phyloP scores from a whole-genome alignment of 2,329 filamentous ascomycete genomes.

The Xylariaceae sp. region DNA sequence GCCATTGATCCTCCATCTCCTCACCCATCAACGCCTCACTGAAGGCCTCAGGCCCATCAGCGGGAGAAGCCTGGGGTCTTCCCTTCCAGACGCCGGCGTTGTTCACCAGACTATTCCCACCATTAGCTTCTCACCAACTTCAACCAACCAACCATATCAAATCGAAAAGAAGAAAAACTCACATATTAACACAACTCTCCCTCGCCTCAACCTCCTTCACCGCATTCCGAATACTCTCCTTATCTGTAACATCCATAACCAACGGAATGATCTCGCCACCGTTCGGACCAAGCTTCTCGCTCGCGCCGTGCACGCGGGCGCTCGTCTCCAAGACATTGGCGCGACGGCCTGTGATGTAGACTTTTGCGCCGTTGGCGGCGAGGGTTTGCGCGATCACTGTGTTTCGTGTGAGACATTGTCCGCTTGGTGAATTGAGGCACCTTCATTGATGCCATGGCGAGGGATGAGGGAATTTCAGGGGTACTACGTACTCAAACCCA shows the following conservation, averaged over 20 bases:
- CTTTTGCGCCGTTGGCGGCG: slow-evolving; percentile 38
- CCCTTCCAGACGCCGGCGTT: slow-evolving; percentile 43
- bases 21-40: slow-evolving; percentile 27
- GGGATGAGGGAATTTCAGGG: neutral
- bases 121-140: no score
- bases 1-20: slow-evolving; percentile 23
- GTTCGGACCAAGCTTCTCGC: slow-evolving; percentile 31
- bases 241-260: slow-evolving; percentile 43
- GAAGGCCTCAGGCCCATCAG: slow-evolving; percentile 26
- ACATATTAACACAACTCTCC: slow-evolving; percentile 48
- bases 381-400: slow-evolving; percentile 42
- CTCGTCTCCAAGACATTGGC: slow-evolving; percentile 39
- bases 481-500: slow-evolving; percentile 25
- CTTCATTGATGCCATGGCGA: neutral
- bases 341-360: slow-evolving; percentile 39
- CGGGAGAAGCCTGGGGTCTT: slow-evolving; percentile 11
- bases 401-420: no score
- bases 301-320: slow-evolving; percentile 41
- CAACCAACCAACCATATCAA: neutral
- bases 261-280: slow-evolving; percentile 44
- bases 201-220: slow-evolving; percentile 47
- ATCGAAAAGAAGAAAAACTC: slow-evolving; percentile 1
- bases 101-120: slow-evolving; percentile 39
- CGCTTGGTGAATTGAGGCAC: neutral
- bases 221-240: slow-evolving; percentile 43